Conservation (phyloP, 2,329 filamentous ascomycete species). For the Sporothrix schenckii region DNA sequence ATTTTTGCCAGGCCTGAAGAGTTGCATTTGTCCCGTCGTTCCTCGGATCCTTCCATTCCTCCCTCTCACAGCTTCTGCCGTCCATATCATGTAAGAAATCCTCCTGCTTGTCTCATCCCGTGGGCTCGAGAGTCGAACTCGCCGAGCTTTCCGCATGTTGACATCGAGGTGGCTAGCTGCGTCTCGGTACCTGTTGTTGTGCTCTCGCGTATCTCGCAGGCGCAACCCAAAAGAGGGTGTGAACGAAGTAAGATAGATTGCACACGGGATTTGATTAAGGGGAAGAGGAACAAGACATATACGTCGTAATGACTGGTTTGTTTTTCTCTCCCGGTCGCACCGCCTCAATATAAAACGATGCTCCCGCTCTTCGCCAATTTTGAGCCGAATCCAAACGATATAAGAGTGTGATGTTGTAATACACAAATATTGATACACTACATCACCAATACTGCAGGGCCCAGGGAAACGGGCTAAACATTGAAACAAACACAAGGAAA, state of each 20-base stretch:
- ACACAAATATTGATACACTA: neutral
- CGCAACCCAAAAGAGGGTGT: constrained; percentile 14
- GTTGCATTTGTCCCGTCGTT: neutral
- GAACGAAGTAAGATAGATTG: constrained; percentile 14
- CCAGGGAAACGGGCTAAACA: neutral
- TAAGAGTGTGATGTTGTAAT: neutral
- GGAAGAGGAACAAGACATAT: neutral
- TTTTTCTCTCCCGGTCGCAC: neutral
- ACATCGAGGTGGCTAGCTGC: neutral
- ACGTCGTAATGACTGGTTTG: neutral
- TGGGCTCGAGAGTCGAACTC: neutral
- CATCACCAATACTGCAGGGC: neutral
- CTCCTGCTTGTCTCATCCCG: neutral
- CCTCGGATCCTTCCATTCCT: neutral
- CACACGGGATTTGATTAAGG: neutral
- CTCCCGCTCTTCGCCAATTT: constrained; percentile 10
- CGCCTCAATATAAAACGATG: constrained; percentile 16
- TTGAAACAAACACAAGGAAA: neutral
- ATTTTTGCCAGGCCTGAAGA: neutral
- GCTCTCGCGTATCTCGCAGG: constrained; percentile 19
- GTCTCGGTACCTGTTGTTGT: constrained; percentile 19
- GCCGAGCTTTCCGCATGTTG: neutral
- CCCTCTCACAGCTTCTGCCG: neutral
- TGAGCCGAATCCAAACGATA: constrained; percentile 17
- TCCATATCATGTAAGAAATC: neutral